Evolutionary conservation across 768 basidiomycete species (phyloP), one percentile per base, ranked within the genome.

Genomic region (Termitomyces sp.): DNA sequence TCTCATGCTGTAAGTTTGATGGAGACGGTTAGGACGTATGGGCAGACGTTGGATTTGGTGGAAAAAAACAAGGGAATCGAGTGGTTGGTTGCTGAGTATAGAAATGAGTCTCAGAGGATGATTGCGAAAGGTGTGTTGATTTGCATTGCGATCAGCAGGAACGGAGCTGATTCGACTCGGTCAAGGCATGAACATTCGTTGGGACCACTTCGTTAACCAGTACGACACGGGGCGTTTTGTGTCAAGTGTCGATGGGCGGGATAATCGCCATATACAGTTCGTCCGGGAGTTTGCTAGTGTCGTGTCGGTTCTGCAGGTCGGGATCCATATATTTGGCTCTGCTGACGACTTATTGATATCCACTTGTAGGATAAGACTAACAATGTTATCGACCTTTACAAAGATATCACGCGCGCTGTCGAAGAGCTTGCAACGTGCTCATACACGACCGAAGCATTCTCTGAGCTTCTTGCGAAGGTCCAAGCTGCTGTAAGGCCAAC

Each of bases 11-110:
- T 98, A 64, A 94, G 92, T 67, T 73, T 94, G 72, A 98, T 98
- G 96, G 97, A 99, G 78, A 96, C 95, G 0, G 94, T 98, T n/a
- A 79, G 95, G 70, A 98, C 94, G 31, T 98, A 99, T 73, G 90
- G 91, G 20, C 97, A 99, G 76, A 97, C 93, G 0, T 75, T 97
- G 70, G 93, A 94, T 70, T 75, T 98, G 66, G 88, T 98, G 65
- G 90, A 97, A 69, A 81, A 81, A 45, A 93, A 98, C 70, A 88
- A 89, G 72, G 93, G 88, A 3, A 95, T 98, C 65, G 92, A 94
- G 70, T 93, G 93, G 82, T 79, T 99, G 42, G 89, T 98, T 2
- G 96, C 95, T 18, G 94, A 96, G 73, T 95, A 95, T 69, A 82
- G 95, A 63, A 93, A 93, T 67, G 92, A 95, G 63, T 87, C 89